phyloP scores from a whole-genome alignment of 805 yeast genomes.

The Dipodascopsis uninucleata region DNA sequence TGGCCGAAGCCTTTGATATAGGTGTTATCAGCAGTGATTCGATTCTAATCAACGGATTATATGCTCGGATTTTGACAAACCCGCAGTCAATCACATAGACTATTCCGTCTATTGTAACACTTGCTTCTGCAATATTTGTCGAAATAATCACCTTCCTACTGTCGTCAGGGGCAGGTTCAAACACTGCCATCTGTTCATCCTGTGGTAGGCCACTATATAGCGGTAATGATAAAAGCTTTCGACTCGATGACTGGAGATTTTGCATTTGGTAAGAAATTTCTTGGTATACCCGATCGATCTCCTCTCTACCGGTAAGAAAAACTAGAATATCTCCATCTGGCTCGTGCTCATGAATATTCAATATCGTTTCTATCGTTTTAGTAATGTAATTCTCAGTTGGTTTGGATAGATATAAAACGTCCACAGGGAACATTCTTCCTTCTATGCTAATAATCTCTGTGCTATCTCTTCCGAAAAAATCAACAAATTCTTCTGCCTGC shows the following conservation, averaged over 20 bases:
- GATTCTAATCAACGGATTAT: slow-evolving; percentile 68
- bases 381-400: slow-evolving; percentile 72
- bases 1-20: slow-evolving; percentile 72
- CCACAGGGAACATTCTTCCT: slow-evolving; percentile 81
- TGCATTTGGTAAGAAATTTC: slow-evolving; percentile 47
- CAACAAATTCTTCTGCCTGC: slow-evolving; percentile 67
- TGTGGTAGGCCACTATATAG: slow-evolving; percentile 73
- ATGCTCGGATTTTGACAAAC: slow-evolving; percentile 68
- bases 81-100: slow-evolving; percentile 78
- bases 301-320: slow-evolving; percentile 88
- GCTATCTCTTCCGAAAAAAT: slow-evolving; percentile 54
- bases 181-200: slow-evolving; percentile 62
- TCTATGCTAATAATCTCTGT: slow-evolving; percentile 47
- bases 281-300: slow-evolving; percentile 61
- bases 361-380: slow-evolving; percentile 64
- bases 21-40: slow-evolving; percentile 70
- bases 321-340: slow-evolving; percentile 71
- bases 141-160: slow-evolving; percentile 73
- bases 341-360: slow-evolving; percentile 56
- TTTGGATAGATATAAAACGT: slow-evolving; percentile 53
- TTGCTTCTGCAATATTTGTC: slow-evolving; percentile 85
- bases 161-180: slow-evolving; percentile 45
- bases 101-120: slow-evolving; percentile 79
- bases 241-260: slow-evolving; percentile 47
- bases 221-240: slow-evolving; percentile 60